These are phyloP conservation scores for Rhizoclosmatium sp. DNA, from an alignment of 192 early-diverging fungal genomes.

Conservation along the genomic window DNA sequence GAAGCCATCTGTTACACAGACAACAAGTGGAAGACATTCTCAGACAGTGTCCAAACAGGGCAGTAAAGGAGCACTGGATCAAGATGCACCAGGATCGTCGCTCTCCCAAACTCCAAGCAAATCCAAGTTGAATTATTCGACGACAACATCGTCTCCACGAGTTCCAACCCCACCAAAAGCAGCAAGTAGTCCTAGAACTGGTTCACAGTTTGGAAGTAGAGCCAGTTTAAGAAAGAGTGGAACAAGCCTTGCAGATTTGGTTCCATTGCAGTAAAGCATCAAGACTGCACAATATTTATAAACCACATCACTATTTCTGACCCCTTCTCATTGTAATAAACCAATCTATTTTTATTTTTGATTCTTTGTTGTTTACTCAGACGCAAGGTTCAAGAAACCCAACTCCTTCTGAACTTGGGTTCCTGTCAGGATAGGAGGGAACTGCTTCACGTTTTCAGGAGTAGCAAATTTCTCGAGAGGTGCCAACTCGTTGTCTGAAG, in stretches of 20 bases:
- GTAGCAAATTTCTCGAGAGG: constrained; percentile 60
- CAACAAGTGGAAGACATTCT: neutral
- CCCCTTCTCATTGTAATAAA: no score
- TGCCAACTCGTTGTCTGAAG: constrained; percentile 66
- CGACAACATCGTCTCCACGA: neutral
- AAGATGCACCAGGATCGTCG: neutral
- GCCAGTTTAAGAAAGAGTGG: neutral
- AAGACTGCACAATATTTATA: neutral
- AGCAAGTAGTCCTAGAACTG: neutral
- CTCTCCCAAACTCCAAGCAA: neutral
- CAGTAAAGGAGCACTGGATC: neutral
- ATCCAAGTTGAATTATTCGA: neutral
- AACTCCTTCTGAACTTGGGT: constrained; percentile 72
- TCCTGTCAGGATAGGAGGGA: constrained; percentile 67
- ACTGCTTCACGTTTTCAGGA: constrained; percentile 48
- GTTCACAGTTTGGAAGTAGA: neutral
- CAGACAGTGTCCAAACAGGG: neutral
- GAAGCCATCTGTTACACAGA: no score
- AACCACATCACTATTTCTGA: no score
- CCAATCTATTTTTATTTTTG: no score
- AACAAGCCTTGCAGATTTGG: neutral
- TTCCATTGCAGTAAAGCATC: neutral
- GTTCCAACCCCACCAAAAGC: no score
- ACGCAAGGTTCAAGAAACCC: constrained; percentile 64
- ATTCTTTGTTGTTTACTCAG: neutral